Conservation (phyloP, 1,139 yeast genomes). For the Kazachstania sp. region DNA sequence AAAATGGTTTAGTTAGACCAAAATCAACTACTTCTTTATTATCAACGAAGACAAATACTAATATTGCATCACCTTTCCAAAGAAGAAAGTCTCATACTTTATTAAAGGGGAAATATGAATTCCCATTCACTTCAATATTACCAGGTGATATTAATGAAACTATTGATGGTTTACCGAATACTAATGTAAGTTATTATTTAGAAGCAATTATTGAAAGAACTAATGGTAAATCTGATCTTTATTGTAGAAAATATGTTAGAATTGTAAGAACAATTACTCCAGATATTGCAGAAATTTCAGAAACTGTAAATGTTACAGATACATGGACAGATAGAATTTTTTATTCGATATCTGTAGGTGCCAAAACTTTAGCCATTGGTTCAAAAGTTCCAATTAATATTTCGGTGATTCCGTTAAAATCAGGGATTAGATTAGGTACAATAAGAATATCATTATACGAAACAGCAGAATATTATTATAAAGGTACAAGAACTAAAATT, state of each 20-base stretch:
- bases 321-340: constrained; percentile 96
- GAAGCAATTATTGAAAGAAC: constrained; percentile 82
- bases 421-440: constrained; percentile 70
- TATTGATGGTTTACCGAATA: constrained; percentile 84
- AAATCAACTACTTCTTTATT: constrained; percentile 24
- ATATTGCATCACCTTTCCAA: neutral
- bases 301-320: constrained; percentile 89
- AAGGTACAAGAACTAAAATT: constrained; percentile 42
- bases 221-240: constrained; percentile 48
- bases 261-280: constrained; percentile 84
- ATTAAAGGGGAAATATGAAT: constrained; percentile 73
- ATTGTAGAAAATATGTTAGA: constrained; percentile 63
- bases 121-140: constrained; percentile 77
- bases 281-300: constrained; percentile 80
- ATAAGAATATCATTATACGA: constrained; percentile 63
- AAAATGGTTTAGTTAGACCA: constrained; percentile 10
- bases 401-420: constrained; percentile 66
- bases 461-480: constrained; percentile 51
- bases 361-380: constrained; percentile 87
- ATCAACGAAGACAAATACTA: constrained; percentile 2
- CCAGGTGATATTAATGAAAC: constrained; percentile 87
- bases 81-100: constrained; percentile 30
- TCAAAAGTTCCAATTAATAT: constrained; percentile 63
- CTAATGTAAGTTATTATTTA: constrained; percentile 65
- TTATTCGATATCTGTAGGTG: constrained; percentile 77